Conservation (phyloP, 306 rosid genomes). For the Leucaena leucocephala region DNA sequence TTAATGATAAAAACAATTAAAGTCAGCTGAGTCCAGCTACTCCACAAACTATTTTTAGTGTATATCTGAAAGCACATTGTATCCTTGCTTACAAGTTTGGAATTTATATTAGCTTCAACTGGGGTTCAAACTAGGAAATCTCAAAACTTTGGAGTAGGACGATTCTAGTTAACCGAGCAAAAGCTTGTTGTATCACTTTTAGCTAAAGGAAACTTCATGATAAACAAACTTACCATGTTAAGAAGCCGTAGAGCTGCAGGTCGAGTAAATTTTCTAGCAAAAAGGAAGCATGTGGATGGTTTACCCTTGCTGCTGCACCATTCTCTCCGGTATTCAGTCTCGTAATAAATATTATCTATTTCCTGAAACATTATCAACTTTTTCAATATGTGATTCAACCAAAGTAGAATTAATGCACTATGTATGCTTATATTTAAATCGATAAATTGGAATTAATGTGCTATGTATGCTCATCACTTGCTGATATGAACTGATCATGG, state of each 20-base stretch:
- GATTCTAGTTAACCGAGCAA: background rate
- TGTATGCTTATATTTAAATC: slow-evolving; percentile 12
- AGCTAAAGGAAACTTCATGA: slow-evolving; percentile 12
- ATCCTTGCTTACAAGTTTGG: background rate
- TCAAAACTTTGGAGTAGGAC: background rate
- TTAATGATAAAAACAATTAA: background rate
- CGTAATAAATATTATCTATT: slow-evolving; percentile 85
- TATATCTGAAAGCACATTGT: background rate
- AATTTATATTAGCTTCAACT: background rate
- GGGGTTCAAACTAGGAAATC: background rate
- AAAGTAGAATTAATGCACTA: slow-evolving; percentile 2
- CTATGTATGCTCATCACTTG: background rate
- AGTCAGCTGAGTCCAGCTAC: background rate
- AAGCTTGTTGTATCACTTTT: background rate
- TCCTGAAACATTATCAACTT: slow-evolving; percentile 54
- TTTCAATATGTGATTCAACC: slow-evolving; percentile 23
- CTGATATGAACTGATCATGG: background rate
- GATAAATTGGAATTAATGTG: background rate
- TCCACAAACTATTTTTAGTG: background rate
- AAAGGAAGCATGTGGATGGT: slow-evolving; percentile 91
- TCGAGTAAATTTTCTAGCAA: slow-evolving; percentile 89
- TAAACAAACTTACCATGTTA: slow-evolving; percentile 61
- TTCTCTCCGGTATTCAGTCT: slow-evolving; percentile 94
- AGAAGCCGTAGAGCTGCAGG: slow-evolving; percentile 94
- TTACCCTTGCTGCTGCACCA: slow-evolving; percentile 93